Conservation (phyloP, 257 asterid genomes). For the Vinca minor region DNA sequence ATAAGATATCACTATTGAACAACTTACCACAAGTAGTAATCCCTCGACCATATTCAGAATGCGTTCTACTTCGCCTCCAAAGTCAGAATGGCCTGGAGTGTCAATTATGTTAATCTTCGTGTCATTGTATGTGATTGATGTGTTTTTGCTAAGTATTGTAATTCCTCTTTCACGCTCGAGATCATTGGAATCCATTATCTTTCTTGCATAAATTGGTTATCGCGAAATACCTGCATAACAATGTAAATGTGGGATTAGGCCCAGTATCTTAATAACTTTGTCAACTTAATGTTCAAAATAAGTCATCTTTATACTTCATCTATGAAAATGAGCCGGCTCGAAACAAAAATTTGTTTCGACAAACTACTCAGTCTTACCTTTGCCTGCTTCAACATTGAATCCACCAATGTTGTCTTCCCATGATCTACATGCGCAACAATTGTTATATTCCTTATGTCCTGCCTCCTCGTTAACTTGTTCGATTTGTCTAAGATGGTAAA, state of each 20-base stretch:
- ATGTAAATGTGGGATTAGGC: background rate
- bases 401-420: conserved; percentile 96
- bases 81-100: conserved; percentile 99
- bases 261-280: background rate
- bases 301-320: background rate
- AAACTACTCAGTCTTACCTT: conserved; percentile 73
- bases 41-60: conserved; percentile 99
- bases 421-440: conserved; percentile 99
- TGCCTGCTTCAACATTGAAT: conserved; percentile 87
- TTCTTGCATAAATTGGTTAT: conserved; percentile 85
- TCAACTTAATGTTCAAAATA: background rate
- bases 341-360: too few relatives aligned
- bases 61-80: conserved; percentile 99
- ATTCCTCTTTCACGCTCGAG: conserved; percentile 99
- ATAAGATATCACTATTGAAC: background rate
- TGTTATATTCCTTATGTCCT: conserved; percentile 79
- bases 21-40: conserved; percentile 88
- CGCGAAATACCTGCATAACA: conserved; percentile 77
- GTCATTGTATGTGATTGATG: conserved; percentile 80
- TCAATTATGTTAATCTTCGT: conserved; percentile 89
- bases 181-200: conserved; percentile 98
- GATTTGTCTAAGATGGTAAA: conserved; percentile 42
- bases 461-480: conserved; percentile 63
- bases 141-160: conserved; percentile 95
- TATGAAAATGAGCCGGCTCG: too few relatives aligned